phyloP scores from a whole-genome alignment of 2,329 filamentous ascomycete genomes.

The Ceratocystis variospora region DNA sequence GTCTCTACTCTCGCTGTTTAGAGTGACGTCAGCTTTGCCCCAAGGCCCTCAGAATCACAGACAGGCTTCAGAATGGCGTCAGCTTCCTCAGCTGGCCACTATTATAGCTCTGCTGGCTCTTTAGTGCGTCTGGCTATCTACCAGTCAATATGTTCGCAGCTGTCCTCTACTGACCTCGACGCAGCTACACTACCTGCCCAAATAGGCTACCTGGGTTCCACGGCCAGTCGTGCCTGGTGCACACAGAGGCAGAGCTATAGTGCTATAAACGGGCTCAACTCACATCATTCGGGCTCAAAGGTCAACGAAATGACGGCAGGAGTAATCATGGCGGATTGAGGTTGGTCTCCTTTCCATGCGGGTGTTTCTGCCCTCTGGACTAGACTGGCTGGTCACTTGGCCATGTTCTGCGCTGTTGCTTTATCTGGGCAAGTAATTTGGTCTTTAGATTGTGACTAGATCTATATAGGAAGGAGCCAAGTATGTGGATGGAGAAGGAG shows the following conservation, averaged over 20 bases:
- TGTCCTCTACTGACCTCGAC: background rate
- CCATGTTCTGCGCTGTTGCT: background rate
- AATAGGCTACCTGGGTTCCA: background rate
- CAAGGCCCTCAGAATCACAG: background rate
- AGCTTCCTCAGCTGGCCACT: background rate
- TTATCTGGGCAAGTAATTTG: background rate
- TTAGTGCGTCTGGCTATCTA: background rate
- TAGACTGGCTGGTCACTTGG: background rate
- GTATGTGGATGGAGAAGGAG: background rate
- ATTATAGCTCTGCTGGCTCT: background rate
- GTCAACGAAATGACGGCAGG: background rate
- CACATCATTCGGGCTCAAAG: background rate
- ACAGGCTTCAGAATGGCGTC: background rate
- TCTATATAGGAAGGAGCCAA: background rate
- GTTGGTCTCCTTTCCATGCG: background rate
- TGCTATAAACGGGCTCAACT: background rate
- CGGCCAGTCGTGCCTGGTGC: background rate
- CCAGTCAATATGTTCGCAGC: background rate
- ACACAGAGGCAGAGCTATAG: background rate
- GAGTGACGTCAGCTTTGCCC: background rate
- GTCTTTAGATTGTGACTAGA: background rate
- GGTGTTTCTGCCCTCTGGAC: too few species aligned
- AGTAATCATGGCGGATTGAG: background rate
- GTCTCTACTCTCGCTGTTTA: background rate
- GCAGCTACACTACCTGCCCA: background rate